These are phyloP conservation scores for Heritiera littoralis DNA, from an alignment of 345 rosid species.

Conservation along the genomic window DNA sequence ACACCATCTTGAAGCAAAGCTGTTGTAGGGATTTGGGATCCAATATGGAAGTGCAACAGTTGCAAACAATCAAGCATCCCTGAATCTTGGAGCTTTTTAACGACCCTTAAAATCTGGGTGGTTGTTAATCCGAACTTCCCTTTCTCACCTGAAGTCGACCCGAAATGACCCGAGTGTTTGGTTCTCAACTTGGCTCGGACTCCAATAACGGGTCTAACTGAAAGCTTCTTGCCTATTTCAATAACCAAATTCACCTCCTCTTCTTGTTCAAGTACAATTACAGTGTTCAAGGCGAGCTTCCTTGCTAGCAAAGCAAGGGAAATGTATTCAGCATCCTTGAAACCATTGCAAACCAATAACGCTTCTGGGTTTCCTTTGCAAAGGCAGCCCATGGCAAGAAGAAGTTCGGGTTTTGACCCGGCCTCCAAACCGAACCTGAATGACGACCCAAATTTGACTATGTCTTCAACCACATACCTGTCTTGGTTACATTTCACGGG, in stretches of 20 bases:
- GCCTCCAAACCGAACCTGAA: slow-evolving; percentile 92
- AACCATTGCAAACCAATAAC: slow-evolving; percentile 81
- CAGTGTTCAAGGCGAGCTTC: slow-evolving; percentile 67
- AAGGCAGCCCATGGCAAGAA: slow-evolving; percentile 82
- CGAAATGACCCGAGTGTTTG: slow-evolving; percentile 88
- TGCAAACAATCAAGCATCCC: slow-evolving; percentile 88
- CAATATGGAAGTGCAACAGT: slow-evolving; percentile 86
- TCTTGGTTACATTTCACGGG: slow-evolving; percentile 98
- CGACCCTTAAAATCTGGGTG: slow-evolving; percentile 72
- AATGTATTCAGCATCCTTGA: slow-evolving; percentile 80
- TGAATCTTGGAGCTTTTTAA: slow-evolving; percentile 50
- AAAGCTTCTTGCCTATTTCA: slow-evolving; percentile 58
- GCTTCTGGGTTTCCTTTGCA: slow-evolving; percentile 75
- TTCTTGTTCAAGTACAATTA: slow-evolving; percentile 89
- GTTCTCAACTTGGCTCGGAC: slow-evolving; percentile 86
- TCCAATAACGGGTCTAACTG: slow-evolving; percentile 69
- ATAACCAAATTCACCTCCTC: slow-evolving; percentile 86
- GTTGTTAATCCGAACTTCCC: slow-evolving; percentile 91
- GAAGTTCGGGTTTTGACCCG: slow-evolving; percentile 93
- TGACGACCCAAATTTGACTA: slow-evolving; percentile 66
- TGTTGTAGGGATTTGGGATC: slow-evolving; percentile 89
- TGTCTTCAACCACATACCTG: slow-evolving; percentile 81
- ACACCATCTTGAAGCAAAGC: slow-evolving; percentile 69
- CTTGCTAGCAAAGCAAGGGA: slow-evolving; percentile 71
- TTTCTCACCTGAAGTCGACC: slow-evolving; percentile 94